Base-by-base conservation (phyloP, 257 asterid genomes). In the Solanum infundibuliforme region DNA sequence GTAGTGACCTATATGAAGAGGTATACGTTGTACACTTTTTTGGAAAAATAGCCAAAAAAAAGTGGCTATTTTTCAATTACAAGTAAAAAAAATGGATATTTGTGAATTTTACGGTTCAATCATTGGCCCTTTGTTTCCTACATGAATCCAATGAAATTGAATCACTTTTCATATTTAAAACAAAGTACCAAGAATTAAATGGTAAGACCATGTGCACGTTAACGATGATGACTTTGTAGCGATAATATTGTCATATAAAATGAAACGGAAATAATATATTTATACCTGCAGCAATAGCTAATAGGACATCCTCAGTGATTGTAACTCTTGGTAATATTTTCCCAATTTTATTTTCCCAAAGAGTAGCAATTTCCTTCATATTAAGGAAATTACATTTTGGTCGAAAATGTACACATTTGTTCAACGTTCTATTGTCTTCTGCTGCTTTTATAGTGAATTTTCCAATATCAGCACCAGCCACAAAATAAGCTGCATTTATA, bases 261-360 rank as follows among this genome's bases (percentile, higher is more conserved):
- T 25, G 21, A n/a, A 60, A 23, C 69, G 6, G 1, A 60, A 8
- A 48, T 72, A n/a, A 32, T 25, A 25, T 29, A 68, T 68, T 68
- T 68, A 36, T 21, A 89, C 92, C 92, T 89, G 66, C 83, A 20
- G 91, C 92, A 2, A 89, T 89, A 83, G 89, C 89, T 5, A 91
- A 87, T 21, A 91, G 87, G 27, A 86, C 90, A 69, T 69, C 83
- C 77, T 88, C 91, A 6, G 91, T 86, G 18, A 91, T 66, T 7
- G 76, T 14, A 9, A 89, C 86, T 83, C 90, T 89, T 13, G 90
- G 93, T 43, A 91, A 90, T 8, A 12, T 43, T 21, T 87, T 36
- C 12, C 91, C 93, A 75, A 91, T 89, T 62, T 91, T 91, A 25
- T 84, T 89, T 90, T 91, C 93, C 93, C 91, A 91, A 69, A 89